Conservation (phyloP, 768 basidiomycete species). For the Naematelia aurantialba region DNA sequence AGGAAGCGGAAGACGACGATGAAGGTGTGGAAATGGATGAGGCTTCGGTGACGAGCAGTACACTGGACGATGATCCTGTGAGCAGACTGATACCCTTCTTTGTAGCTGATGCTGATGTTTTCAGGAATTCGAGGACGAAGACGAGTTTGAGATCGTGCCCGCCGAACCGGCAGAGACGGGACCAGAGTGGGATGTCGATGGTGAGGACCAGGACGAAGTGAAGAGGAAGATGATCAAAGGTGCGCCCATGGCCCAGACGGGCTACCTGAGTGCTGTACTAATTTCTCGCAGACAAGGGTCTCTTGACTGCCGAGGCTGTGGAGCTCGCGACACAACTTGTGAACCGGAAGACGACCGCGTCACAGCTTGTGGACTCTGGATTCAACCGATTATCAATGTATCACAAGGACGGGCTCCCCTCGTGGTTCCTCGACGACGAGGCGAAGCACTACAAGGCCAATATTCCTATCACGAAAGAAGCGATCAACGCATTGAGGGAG, state of each 20-base stretch:
- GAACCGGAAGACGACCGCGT: slow-evolving; percentile 82
- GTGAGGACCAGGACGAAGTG: slow-evolving; percentile 67
- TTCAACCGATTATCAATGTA: slow-evolving; percentile 92
- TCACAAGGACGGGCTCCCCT: slow-evolving; percentile 82
- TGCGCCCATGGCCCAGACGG: slow-evolving; percentile 49
- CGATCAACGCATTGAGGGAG: slow-evolving; percentile 73
- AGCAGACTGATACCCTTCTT: too few species aligned
- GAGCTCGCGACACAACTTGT: slow-evolving; percentile 86
- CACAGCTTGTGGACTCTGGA: slow-evolving; percentile 85
- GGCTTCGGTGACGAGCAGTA: slow-evolving; percentile 4
- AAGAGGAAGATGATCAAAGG: slow-evolving; percentile 66
- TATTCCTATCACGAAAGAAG: slow-evolving; percentile 95
- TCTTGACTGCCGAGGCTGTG: slow-evolving; percentile 83
- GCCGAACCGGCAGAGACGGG: slow-evolving; percentile 60
- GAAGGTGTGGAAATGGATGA: slow-evolving; percentile 38
- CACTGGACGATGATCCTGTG: slow-evolving; percentile 41
- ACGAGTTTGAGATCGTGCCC: slow-evolving; percentile 75
- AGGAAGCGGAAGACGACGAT: slow-evolving; percentile 37
- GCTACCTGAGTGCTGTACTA: slow-evolving; percentile 1
- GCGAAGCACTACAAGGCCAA: slow-evolving; percentile 87
- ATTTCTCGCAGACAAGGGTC: slow-evolving; percentile 63
- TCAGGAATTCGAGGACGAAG: slow-evolving; percentile 50
- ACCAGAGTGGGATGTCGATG: slow-evolving; percentile 73
- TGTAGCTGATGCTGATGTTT: slow-evolving; percentile 14
- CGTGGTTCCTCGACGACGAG: slow-evolving; percentile 98